Percentiles rank a stretch among this genome's conserved stretches.
phyloP scores from a whole-genome alignment of 2,329 filamentous ascomycete genomes.

The Neonectria ditissima region DNA sequence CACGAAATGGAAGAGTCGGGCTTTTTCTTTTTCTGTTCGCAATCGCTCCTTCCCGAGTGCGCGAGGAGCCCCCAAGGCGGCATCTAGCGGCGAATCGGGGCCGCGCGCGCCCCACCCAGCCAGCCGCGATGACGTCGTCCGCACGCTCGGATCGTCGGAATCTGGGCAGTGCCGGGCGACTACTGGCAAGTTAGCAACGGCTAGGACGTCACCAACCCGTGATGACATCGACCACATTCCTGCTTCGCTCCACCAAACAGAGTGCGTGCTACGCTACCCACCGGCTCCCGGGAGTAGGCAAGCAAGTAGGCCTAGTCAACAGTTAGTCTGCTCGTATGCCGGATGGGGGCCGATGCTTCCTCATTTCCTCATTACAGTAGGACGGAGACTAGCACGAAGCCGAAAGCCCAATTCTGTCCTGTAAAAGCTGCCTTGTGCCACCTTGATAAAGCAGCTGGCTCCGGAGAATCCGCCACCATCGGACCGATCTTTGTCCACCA shows the following conservation, averaged over 20 bases:
- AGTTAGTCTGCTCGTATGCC: neutral
- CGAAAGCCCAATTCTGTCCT: neutral
- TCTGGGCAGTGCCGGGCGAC: neutral
- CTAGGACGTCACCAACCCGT: neutral
- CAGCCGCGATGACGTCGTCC: neutral
- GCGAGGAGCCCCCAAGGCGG: neutral
- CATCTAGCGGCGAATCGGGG: neutral
- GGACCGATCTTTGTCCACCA: neutral
- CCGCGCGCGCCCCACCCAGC: neutral
- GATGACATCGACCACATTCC: slow-evolving; percentile 6
- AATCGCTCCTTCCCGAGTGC: neutral
- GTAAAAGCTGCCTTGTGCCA: slow-evolving; percentile 10
- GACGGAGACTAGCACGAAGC: too few species aligned
- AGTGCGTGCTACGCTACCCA: neutral
- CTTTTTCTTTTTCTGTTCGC: neutral
- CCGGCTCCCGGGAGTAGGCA: neutral
- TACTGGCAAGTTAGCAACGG: neutral
- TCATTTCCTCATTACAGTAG: neutral
- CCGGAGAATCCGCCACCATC: slow-evolving; percentile 26
- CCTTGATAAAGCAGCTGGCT: slow-evolving; percentile 15
- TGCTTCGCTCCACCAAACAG: slow-evolving; percentile 10
- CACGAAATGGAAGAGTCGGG: neutral
- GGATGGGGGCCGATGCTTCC: neutral
- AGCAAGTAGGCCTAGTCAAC: neutral
- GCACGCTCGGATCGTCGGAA: neutral